Base-by-base conservation (phyloP, 768 basidiomycete species). In the Boletus rufocinnamomeus region DNA sequence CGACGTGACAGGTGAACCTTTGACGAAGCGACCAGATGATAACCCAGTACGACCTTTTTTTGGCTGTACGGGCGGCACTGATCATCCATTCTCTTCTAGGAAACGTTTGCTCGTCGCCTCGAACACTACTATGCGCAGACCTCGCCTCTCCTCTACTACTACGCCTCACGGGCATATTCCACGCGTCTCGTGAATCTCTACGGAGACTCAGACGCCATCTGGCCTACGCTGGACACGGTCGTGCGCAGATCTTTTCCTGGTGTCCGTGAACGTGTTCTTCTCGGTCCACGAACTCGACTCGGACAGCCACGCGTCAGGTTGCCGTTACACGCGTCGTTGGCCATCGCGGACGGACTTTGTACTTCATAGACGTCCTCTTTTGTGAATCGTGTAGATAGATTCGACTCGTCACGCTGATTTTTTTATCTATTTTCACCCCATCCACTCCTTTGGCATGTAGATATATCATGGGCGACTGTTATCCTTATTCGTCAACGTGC, bases 21-120 rank as follows among this genome's bases (percentile, higher is more conserved):
- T 95, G 32, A 83, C 80, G 16, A 89, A 87, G 69, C 85, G 93
- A 34, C 86, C 91, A 4, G 93, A 95, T 65, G 93, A 95, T 68
- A 89, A 90, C 67, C 90, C 91, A 3, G 92, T 93, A 69, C 44
- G 86, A 13, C 35, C 62, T n/a, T 28, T 27, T 19, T 40, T 61
- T 17, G 1, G 21, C n/a, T 27, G 23, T 43, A 6, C 16, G 7
- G 14, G 8, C 53, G 51, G 50, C 54, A 4, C 38, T 68, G 59
- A 63, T 52, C 58, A 50, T 43, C 32, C 50, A 48, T 19, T 19
- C 45, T 43, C 35, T 45, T 57, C 8, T 71, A 93, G 92, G 89
- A 92, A 72, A 79, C 84, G 27, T 92, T 93, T 69, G 76, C 84
- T 30, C 86, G 86, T 43, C 87, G 93, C 6, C 79, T 95, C 19